Base-by-base conservation (phyloP, 1,139 yeast species). In the Hemisphaericaspora subhashii region DNA sequence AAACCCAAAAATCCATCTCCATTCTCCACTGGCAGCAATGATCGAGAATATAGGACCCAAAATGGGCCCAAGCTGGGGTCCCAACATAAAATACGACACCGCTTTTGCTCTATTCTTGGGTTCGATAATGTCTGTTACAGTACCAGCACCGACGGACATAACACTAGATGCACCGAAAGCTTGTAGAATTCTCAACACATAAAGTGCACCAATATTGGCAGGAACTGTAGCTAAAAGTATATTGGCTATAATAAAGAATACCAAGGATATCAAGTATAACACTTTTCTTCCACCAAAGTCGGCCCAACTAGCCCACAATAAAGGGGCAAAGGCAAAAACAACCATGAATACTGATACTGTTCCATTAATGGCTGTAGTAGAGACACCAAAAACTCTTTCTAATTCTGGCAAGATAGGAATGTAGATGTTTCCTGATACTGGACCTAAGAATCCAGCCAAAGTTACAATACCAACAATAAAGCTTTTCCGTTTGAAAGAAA, bases 301-400 rank as follows among this genome's bases (percentile, higher is more conserved):
- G 2, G 84, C 79, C 62, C 65, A 69, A 2, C 72, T 62, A 5
- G 78, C 84, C 85, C 81, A 79, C 33, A 73, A 46, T 38, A 74
- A 51, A 1, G 81, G 84, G 0, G 79, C 74, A 35, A 77, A 55
- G 13, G 80, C 79, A 59, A 75, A 77, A 2, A 68, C 70, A 3
- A 64, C 75, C 83, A 79, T 78, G 44, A 79, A 78, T 0, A 74
- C 79, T 0, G 84, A 72, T 0, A 80, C 83, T 0, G 85, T 78
- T 17, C 81, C 81, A 55, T 79, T 77, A 26, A 79, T 74, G 0
- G 71, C 55, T 0, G 78, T 60, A 3, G 67, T 57, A 1, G 77
- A 68, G 2, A 64, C 72, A 3, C 61, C 32, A 43, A 77, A 75
- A 2, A 64, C 72, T 3, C 55, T 48, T 44, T 69, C 65, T 18